phyloP scores from a whole-genome alignment of 2,329 filamentous ascomycete genomes.

The Chaetomium sp. region DNA sequence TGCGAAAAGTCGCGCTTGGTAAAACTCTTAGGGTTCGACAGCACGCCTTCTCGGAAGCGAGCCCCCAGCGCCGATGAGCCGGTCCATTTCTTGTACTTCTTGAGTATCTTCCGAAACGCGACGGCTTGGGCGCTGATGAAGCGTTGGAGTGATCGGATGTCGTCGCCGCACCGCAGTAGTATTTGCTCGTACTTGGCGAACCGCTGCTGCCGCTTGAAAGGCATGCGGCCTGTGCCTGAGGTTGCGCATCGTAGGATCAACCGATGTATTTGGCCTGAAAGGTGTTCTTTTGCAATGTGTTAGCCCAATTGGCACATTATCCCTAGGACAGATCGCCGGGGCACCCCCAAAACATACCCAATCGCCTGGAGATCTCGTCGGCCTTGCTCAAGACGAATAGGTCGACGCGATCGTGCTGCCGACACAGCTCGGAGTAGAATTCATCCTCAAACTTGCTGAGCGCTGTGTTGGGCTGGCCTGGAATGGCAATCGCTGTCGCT shows the following conservation, averaged over 20 bases:
- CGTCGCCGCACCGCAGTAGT: constrained; percentile 56
- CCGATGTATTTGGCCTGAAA: constrained; percentile 42
- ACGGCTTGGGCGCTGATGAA: constrained; percentile 69
- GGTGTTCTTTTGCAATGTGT: constrained; percentile 36
- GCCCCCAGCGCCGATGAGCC: constrained; percentile 58
- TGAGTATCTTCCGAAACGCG: constrained; percentile 75
- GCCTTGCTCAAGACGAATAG: constrained; percentile 76
- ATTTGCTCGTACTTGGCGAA: constrained; percentile 49
- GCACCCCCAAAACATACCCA: constrained; percentile 44
- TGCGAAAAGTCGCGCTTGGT: constrained; percentile 57
- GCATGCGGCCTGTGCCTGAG: constrained; percentile 28
- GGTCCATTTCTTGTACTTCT: constrained; percentile 87
- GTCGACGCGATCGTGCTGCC: constrained; percentile 70
- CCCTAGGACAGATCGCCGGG: neutral
- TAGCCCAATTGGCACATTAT: constrained; percentile 15
- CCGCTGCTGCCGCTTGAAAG: constrained; percentile 43
- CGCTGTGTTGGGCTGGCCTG: constrained; percentile 56
- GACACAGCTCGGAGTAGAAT: constrained; percentile 64
- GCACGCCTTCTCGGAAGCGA: constrained; percentile 61
- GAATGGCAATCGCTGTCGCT: constrained; percentile 65
- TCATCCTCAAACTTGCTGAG: constrained; percentile 61
- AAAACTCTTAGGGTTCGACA: constrained; percentile 64
- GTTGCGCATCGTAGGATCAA: constrained; percentile 40
- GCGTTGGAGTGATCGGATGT: constrained; percentile 62
- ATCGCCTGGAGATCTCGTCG: constrained; percentile 65